phyloP scores from a whole-genome alignment of 305 asterid species.

The Nicotiana rustica region DNA sequence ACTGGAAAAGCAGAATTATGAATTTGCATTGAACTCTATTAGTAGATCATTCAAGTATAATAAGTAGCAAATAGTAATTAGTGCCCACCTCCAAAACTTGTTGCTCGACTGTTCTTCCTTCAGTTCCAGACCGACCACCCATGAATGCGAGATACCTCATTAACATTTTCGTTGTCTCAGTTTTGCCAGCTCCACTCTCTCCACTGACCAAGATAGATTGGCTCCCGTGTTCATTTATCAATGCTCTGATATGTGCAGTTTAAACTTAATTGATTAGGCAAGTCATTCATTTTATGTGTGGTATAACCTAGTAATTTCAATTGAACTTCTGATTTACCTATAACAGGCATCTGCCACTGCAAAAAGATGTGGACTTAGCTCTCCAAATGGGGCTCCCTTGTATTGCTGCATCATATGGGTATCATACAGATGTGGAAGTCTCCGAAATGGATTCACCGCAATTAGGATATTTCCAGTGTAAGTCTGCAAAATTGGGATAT shows the following conservation, averaged over 20 bases:
- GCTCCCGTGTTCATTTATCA: conserved; percentile 84
- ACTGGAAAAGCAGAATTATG: conserved; percentile 53
- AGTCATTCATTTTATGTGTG: conserved; percentile 7
- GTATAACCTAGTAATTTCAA: conserved; percentile 6
- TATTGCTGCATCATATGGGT: conserved; percentile 94
- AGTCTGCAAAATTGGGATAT: conserved; percentile 65
- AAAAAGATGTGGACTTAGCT: conserved; percentile 96
- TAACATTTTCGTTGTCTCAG: conserved; percentile 94
- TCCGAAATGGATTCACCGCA: conserved; percentile 91
- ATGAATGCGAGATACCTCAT: conserved; percentile 95
- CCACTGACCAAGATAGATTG: conserved; percentile 98
- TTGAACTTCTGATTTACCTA: conserved; percentile 53
- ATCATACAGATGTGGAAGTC: conserved; percentile 91
- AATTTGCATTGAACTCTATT: conserved; percentile 35
- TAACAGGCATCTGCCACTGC: conserved; percentile 95
- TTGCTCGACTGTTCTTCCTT: conserved; percentile 97
- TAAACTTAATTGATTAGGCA: conserved; percentile 31
- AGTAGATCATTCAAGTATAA: conserved; percentile 35
- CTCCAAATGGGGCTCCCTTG: conserved; percentile 94
- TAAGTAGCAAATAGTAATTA: conserved; percentile 22
- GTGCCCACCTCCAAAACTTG: conserved; percentile 87
- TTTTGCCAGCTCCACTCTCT: conserved; percentile 98
- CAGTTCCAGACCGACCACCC: conserved; percentile 94
- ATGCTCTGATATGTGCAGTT: conserved; percentile 58
- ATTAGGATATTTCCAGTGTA: conserved; percentile 95